Conservation (phyloP, 257 asterid genomes). For the Linderniella brevidens region DNA sequence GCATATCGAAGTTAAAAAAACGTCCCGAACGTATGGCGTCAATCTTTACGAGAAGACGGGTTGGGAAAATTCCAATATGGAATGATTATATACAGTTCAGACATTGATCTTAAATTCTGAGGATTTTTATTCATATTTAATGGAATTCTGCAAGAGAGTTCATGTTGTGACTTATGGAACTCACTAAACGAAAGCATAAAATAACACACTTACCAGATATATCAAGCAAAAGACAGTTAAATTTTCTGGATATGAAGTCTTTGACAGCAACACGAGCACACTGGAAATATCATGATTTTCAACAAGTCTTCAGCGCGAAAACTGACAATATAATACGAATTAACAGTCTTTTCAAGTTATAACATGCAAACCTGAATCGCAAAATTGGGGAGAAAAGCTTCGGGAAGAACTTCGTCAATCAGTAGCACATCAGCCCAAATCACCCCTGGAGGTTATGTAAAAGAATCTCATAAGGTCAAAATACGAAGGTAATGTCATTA, state of each 20-base stretch:
- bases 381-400: slow-evolving; percentile 51
- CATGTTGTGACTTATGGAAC: neutral
- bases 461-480: slow-evolving; percentile 3
- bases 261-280: slow-evolving; percentile 56
- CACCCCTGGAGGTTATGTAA: slow-evolving; percentile 33
- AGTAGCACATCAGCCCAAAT: slow-evolving; percentile 74
- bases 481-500: neutral
- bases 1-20: too few relatives aligned
- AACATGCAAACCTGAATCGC: slow-evolving; percentile 44
- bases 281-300: slow-evolving; percentile 18
- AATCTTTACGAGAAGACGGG: too few relatives aligned
- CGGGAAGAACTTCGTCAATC: slow-evolving; percentile 88
- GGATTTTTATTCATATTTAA: too few relatives aligned
- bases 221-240: slow-evolving; percentile 40
- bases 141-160: neutral
- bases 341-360: neutral
- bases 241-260: slow-evolving; percentile 47
- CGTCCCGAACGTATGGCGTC: too few relatives aligned
- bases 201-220: slow-evolving; percentile 55
- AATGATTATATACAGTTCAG: too few relatives aligned
- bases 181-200: neutral
- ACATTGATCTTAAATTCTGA: too few relatives aligned
- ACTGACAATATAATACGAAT: neutral
- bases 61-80: too few relatives aligned
- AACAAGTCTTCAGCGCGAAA: neutral